phyloP scores from a whole-genome alignment of 805 yeast genomes.

The Hanseniaspora pseudoguilliermondii region DNA sequence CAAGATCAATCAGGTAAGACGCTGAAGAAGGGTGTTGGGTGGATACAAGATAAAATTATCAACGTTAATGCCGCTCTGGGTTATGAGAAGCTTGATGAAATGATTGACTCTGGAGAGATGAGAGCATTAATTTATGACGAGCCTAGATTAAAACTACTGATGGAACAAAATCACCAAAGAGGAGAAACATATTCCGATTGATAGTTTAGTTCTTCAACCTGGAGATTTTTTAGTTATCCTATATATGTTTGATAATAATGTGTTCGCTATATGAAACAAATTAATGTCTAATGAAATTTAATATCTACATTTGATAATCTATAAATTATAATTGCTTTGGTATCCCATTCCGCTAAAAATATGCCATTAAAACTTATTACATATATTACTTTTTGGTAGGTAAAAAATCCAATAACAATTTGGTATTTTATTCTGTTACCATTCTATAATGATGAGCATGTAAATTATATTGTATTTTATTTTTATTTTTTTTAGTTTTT shows the following conservation, averaged over 20 bases:
- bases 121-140: slow-evolving; percentile 3
- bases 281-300: no score
- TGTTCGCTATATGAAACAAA: no score
- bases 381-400: no score
- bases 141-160: neutral
- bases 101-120: slow-evolving; percentile 4
- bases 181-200: neutral
- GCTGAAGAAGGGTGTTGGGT: slow-evolving; percentile 27
- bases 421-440: no score
- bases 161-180: neutral
- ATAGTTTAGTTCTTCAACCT: neutral
- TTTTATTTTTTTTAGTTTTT: no score
- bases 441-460: no score
- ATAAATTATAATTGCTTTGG: no score
- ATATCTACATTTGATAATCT: no score
- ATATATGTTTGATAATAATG: neutral
- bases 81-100: slow-evolving; percentile 7
- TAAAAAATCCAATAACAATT: no score
- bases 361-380: neutral
- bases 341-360: neutral
- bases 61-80: slow-evolving; percentile 9
- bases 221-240: neutral
- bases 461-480: no score
- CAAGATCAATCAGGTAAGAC: slow-evolving; percentile 26
- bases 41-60: slow-evolving; percentile 24